These are phyloP conservation scores for Neurospora sp. DNA, from an alignment of 495 filamentous ascomycete species.

Conservation along the genomic window DNA sequence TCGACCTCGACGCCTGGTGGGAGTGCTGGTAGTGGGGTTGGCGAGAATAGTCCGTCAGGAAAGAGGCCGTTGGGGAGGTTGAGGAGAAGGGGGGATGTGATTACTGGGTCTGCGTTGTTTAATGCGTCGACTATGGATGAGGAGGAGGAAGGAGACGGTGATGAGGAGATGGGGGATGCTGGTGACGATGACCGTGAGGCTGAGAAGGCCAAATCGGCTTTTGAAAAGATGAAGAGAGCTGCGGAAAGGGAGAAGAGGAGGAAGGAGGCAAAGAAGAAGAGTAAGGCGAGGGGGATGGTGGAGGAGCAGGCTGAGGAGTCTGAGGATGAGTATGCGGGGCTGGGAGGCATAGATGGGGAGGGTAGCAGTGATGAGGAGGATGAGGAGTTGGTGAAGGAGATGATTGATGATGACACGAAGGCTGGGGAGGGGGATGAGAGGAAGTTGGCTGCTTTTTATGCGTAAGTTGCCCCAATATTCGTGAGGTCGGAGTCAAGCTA, in stretches of 20 bases:
- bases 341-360: conserved; percentile 85
- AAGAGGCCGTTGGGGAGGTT: conserved; percentile 35
- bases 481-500: neutral
- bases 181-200: conserved; percentile 39
- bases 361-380: conserved; percentile 63
- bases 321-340: conserved; percentile 93
- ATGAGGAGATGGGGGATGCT: conserved; percentile 38
- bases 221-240: conserved; percentile 67
- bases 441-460: conserved; percentile 74
- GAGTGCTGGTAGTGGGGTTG: conserved; percentile 13
- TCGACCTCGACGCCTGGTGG: conserved; percentile 29
- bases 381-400: conserved; percentile 53
- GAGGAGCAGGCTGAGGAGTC: conserved; percentile 95
- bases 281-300: conserved; percentile 77
- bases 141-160: conserved; percentile 45
- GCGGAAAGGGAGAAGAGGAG: conserved; percentile 43
- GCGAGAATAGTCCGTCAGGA: conserved; percentile 24
- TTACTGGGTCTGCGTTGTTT: conserved; percentile 6
- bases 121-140: conserved; percentile 23
- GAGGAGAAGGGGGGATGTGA: conserved; percentile 32
- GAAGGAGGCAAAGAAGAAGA: conserved; percentile 56
- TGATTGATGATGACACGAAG: conserved; percentile 73
- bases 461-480: conserved; percentile 47
- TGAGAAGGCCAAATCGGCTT: conserved; percentile 32
- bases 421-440: conserved; percentile 66